Percentiles rank a stretch among this genome's conserved stretches.
phyloP scores from a whole-genome alignment of 23 red algal genomes.

The Gracilaria domingensis region DNA sequence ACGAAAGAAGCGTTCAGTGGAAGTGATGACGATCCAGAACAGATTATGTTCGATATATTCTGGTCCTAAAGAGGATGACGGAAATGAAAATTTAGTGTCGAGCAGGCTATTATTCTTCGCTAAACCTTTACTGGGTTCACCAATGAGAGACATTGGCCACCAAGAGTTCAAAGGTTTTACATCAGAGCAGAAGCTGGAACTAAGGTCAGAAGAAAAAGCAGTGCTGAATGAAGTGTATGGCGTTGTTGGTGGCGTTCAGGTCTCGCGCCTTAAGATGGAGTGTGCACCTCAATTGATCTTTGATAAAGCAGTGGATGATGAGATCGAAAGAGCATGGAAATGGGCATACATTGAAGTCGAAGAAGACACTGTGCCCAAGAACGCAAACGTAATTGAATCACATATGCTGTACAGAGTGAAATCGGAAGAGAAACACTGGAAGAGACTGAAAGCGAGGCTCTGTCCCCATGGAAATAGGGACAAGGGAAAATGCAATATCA shows the following conservation, averaged over 20 bases:
- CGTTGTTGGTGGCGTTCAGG: constrained; percentile 18
- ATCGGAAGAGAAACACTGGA: constrained; percentile 45
- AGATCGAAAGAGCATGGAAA: background rate
- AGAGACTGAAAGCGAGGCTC: constrained; percentile 43
- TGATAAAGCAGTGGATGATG: constrained; percentile 1
- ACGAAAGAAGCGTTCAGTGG: too few species aligned
- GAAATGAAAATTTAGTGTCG: too few species aligned
- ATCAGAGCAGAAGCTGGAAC: background rate
- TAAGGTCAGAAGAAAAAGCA: background rate
- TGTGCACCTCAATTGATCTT: background rate
- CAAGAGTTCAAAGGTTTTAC: background rate
- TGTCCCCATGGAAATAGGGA: constrained; percentile 40
- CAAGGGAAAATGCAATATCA: constrained; percentile 4
- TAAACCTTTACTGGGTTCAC: background rate
- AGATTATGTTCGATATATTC: too few species aligned
- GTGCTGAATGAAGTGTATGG: background rate
- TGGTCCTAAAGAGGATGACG: too few species aligned
- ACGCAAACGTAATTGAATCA: constrained; percentile 1
- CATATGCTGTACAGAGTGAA: constrained; percentile 58
- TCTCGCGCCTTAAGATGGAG: constrained; percentile 7
- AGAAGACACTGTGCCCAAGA: background rate
- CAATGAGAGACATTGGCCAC: background rate
- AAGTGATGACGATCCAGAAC: background rate
- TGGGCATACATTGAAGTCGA: background rate
- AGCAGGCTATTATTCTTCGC: background rate